Evolutionary conservation across 441 rosid species (phyloP).

Genomic region (California macrophylla): DNA sequence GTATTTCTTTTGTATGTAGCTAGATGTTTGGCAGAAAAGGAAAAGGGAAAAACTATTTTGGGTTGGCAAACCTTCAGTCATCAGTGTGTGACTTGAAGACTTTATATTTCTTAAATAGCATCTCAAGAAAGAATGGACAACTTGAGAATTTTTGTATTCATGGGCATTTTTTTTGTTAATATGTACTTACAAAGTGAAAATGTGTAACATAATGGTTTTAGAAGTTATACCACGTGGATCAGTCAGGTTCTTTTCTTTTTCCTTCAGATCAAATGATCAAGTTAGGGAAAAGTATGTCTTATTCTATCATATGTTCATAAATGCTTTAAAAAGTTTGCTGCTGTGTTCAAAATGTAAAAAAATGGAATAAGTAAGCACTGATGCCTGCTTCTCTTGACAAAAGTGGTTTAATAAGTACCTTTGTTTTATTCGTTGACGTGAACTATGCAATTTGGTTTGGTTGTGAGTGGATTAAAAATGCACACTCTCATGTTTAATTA

Average conservation of each 20-base stretch:
- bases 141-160: no score
- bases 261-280: not conserved
- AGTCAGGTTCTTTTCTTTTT: not conserved
- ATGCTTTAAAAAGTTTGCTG: not conserved
- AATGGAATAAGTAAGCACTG: not conserved
- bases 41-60: not conserved
- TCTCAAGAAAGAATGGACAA: no score
- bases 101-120: no score
- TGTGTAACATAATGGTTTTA: no score
- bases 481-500: slow-evolving; percentile 1
- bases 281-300: not conserved
- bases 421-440: not conserved
- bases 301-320: not conserved
- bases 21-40: not conserved
- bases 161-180: no score
- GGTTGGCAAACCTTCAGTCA: not conserved
- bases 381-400: not conserved
- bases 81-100: not conserved
- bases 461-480: not conserved
- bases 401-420: not conserved
- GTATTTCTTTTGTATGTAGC: not conserved
- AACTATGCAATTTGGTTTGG: not conserved
- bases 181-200: no score
- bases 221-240: no score
- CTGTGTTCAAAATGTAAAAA: not conserved